These are phyloP conservation scores for Colletotrichum destructivum DNA, from an alignment of 2,329 filamentous ascomycete genomes.

Conservation along the genomic window DNA sequence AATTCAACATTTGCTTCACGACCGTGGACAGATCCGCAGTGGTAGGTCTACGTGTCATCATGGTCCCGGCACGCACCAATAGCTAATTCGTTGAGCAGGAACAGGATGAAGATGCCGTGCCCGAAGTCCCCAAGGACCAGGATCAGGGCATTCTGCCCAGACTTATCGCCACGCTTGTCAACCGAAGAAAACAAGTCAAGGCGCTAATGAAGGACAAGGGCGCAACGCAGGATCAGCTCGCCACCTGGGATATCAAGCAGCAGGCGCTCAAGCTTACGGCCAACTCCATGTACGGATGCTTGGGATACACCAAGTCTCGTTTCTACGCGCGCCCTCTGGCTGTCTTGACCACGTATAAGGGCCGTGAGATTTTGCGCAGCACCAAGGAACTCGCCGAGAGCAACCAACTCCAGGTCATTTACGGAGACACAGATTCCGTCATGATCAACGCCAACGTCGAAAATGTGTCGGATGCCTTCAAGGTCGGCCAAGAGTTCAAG, in stretches of 20 bases:
- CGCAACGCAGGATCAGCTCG: conserved; percentile 87
- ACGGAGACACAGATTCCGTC: conserved; percentile 98
- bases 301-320: conserved; percentile 96
- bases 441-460: conserved; percentile 99
- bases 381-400: conserved; percentile 97
- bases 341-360: conserved; percentile 96
- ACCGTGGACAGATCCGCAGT: conserved; percentile 86
- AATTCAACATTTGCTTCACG: conserved; percentile 99
- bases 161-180: conserved; percentile 93
- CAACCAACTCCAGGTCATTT: conserved; percentile 93
- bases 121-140: conserved; percentile 85
- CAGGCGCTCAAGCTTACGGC: conserved; percentile 96
- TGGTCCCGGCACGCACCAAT: neutral
- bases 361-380: conserved; percentile 94
- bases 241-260: conserved; percentile 98
- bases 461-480: conserved; percentile 90
- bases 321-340: conserved; percentile 97
- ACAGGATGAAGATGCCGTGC: conserved; percentile 89
- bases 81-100: conserved; percentile 52
- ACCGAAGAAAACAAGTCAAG: conserved; percentile 92
- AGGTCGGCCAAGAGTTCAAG: conserved; percentile 96
- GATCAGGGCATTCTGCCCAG: conserved; percentile 88
- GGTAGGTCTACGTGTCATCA: conserved; percentile 63
- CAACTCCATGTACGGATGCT: conserved; percentile 99
- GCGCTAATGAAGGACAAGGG: conserved; percentile 95